Base-by-base conservation (phyloP, 306 rosid species). In the Leucaena leucocephala region DNA sequence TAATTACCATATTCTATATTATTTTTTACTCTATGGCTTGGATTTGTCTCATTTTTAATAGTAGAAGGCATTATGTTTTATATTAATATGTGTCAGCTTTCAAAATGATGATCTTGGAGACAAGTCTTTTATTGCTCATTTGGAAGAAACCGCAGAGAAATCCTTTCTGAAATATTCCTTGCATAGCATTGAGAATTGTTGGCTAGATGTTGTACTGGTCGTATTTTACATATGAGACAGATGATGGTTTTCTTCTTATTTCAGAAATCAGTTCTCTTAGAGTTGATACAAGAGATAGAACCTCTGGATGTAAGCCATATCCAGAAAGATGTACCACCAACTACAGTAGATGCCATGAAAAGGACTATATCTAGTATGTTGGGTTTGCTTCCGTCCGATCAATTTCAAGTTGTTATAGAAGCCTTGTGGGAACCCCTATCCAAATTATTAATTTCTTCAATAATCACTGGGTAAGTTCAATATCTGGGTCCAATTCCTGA, bases 341-440 rank as follows among this genome's bases (percentile, higher is more conserved):
- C 90, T 17, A 92, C 98, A 0, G 91, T 94, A 13, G 98, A 91
- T 83, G 98, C 98, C 65, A 95, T 92, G 97, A 95, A 95, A 83
- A 89, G 97, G 86, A 95, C 95, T 5, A 88, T 95, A 52, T 95
- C 98, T 7, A 97, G 98, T 77, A 92, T 95, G 98, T 68, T 95
- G 79, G 98, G 98, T 46, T 83, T 95, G 80, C 98, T 95, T 74
- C 98, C 98, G 4, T 92, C 98, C 16, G 94, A 85, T 78, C 98
- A 92, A 64, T 92, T 95, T 76, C 92, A 90, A 45, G 98, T 95
- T 64, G 85, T 90, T 14, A 86, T 92, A 27, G 98, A 95, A 85
- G 98, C 98, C 38, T 73, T 92, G 80, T 95, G 98, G 98, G 96
- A 87, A 55, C 92, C 98, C 22, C 90, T 95, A 52, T 95, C 98